Evolutionary conservation across 352 stramenopile genomes (phyloP), one percentile per base, ranked within the genome.

Genomic region (Blastocystis sp.): DNA sequence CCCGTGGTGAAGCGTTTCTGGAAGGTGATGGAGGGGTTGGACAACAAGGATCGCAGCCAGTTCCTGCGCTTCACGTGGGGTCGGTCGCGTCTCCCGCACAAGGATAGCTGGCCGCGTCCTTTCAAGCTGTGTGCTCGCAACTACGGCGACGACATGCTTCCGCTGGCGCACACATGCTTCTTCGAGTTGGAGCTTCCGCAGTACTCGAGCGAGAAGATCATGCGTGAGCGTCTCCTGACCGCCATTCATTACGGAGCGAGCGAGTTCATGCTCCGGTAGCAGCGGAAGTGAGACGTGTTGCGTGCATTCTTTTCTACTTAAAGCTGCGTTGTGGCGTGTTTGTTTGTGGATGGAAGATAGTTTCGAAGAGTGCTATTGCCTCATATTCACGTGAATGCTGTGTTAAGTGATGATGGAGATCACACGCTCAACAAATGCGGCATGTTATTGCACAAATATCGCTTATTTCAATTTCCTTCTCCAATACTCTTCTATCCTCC

Each of bases 141-240:
- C 57, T 92, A 92, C 1, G 91, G 92, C 27, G 92, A 95, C 87
- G 90, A 89, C 67, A 93, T 91, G 49, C 87, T 96, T n/a, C 93
- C 93, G 0, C 92, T 97, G 8, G 93, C 92, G 42, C 94, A 97
- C 88, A 97, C 94, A 56, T 97, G 94, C 88, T 97, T 97, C 89
- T 97, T 97, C 87, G 94, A 92, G 32, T 90, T 97, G 67, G 94
- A 97, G 87, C 87, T 97, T 36, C 94, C 94, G 38, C 92, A 92
- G 18, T 97, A 97, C 88, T 93, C 90, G 49, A 96, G 91, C 1
- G 89, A 92, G 53, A 91, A 95, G 36, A 91, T 91, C 59, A 96
- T 97, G 92, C 90, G 89, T 36, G 92, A 90, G 63, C 94, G 95
- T 88, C 88, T 97, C 42, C 89, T 96, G 40, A 94, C 92, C 59